These are phyloP conservation scores for Periconia digitata DNA, from an alignment of 2,329 filamentous ascomycete genomes.

Conservation along the genomic window DNA sequence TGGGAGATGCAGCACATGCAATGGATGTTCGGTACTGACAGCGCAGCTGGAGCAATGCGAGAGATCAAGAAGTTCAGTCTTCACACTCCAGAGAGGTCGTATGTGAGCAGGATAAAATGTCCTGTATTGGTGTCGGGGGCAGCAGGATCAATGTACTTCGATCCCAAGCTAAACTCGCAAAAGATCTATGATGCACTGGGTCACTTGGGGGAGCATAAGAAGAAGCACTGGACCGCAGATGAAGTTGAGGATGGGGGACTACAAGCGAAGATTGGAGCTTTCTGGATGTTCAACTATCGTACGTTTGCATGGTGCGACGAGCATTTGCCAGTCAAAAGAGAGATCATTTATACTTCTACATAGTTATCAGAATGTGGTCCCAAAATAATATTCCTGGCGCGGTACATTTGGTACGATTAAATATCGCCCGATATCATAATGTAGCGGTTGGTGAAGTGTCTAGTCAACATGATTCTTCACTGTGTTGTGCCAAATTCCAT, in stretches of 20 bases:
- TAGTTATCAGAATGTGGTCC: neutral
- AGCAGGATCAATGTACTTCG: neutral
- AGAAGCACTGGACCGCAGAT: neutral
- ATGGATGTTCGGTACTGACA: neutral
- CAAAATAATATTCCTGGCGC: no score
- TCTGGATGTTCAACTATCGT: neutral
- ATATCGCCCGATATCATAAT: no score
- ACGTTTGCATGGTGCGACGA: neutral
- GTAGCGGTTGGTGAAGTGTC: neutral
- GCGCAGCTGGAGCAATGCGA: neutral
- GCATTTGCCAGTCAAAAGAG: neutral
- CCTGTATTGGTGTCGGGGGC: slow-evolving; percentile 4
- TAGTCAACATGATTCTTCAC: no score
- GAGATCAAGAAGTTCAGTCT: neutral
- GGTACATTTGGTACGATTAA: no score
- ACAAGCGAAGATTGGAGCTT: slow-evolving; percentile 4
- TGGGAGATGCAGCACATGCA: neutral
- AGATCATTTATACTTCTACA: no score
- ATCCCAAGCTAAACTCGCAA: neutral
- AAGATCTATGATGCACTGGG: neutral
- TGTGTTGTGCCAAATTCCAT: no score
- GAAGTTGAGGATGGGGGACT: neutral
- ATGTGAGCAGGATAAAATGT: neutral
- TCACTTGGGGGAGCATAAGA: neutral
- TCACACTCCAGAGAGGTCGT: neutral